A percentile compares a stretch with the other conserved stretches of the same genome.
phyloP scores from a whole-genome alignment of 2,329 filamentous ascomycete genomes.

The Aspergillus sp. region DNA sequence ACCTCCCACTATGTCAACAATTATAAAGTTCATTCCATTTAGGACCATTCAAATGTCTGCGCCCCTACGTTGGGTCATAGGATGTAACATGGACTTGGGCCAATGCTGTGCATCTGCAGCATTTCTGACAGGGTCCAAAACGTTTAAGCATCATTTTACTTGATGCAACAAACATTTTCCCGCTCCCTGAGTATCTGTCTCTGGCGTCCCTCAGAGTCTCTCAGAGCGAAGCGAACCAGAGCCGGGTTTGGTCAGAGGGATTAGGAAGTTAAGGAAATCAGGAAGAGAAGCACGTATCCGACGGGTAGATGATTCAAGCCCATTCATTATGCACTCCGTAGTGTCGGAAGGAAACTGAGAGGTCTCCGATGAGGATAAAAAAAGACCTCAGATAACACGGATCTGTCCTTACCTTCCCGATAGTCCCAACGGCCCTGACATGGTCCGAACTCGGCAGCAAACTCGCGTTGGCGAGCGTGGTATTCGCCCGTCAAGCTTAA shows the following conservation, averaged over 20 bases:
- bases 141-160: conserved; percentile 13
- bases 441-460: conserved; percentile 25
- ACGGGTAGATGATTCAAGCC: not conserved
- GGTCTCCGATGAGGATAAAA: not conserved
- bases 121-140: conserved; percentile 20
- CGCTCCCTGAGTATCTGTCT: conserved; percentile 16
- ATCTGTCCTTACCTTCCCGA: conserved; percentile 7
- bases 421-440: conserved; percentile 27
- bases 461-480: conserved; percentile 30
- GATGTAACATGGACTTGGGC: conserved; percentile 31
- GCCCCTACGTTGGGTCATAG: conserved; percentile 22
- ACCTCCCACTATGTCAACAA: conserved; percentile 16
- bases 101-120: conserved; percentile 28
- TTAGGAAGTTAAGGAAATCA: not conserved
- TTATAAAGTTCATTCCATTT: conserved; percentile 20
- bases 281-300: conserved; percentile 6
- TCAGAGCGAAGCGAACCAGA: conserved; percentile 3
- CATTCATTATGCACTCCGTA: not conserved
- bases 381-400: not conserved
- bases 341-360: conserved; percentile 1
- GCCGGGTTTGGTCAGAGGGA: not conserved
- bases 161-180: conserved; percentile 24
- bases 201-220: conserved; percentile 17
- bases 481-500: conserved; percentile 24
- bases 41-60: conserved; percentile 27